Base-by-base conservation (phyloP, 1,284 basidiomycete species). In the Trametes polyzona region DNA sequence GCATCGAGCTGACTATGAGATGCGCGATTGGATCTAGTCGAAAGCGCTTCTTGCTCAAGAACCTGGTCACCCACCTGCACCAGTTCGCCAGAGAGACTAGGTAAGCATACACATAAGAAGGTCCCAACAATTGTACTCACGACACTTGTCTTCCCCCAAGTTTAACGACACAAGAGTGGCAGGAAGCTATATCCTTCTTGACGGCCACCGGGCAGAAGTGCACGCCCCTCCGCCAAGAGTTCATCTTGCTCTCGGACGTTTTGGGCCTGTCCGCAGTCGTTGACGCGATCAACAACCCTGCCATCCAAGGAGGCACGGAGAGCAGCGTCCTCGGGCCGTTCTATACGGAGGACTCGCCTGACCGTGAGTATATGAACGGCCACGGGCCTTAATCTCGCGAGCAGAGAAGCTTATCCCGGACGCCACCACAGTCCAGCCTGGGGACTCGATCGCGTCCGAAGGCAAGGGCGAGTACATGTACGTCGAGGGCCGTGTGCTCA, bases 151-250 rank as follows among this genome's bases (percentile, higher is more conserved):
- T n/a, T n/a, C n/a, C n/a, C n/a, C n/a, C n/a, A n/a, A 83, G 84
- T 55, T 71, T 94, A 47, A 91, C 90, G 9, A 88, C 87, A 0
- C 87, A 93, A 8, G 93, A 95, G 76, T 95, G 93, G 93, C 88
- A 91, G 85, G 73, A 78, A 17, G 78, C 88, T 0, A 86, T 94
- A 65, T 71, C 88, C 58, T 94, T 93, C 75, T 75, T 95, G 62
- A 94, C 90, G 1, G 76, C 77, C 16, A 83, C 81, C 0, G 92
- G 92, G 7, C 79, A 94, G 74, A 90, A 73, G 58, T 91, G 86
- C 72, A 84, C 86, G 0, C 81, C 84, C 24, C 71, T 89, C 46
- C 86, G 91, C 29, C 91, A 93, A 75, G 93, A 95, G 69, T 91
- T 91, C 69, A 92, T 94, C 65, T 82, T 94, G 3, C 78, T 95